Conservation (phyloP, 176 grass and related monocot species). For the Alopecurus myosuroides region DNA sequence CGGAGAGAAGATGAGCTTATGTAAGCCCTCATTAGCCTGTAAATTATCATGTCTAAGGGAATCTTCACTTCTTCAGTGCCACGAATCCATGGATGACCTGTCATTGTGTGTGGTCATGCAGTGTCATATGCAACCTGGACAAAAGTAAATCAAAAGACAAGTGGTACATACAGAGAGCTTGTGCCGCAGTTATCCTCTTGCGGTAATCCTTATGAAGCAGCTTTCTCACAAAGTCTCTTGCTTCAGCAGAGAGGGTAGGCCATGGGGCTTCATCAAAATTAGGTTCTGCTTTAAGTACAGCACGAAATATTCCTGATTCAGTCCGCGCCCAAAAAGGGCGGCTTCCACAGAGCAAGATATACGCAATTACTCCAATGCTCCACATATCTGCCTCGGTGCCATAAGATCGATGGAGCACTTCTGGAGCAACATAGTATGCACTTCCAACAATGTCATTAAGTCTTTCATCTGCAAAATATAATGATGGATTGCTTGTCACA, state of each 20-base stretch:
- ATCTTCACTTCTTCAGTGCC: constrained; percentile 45
- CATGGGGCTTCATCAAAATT: constrained; percentile 87
- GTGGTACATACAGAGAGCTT: constrained; percentile 69
- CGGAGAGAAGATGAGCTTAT: constrained; percentile 59
- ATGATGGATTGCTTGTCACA: constrained; percentile 10
- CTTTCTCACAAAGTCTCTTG: constrained; percentile 77
- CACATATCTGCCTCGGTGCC: constrained; percentile 96
- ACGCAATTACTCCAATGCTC: constrained; percentile 92
- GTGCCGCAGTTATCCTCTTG: constrained; percentile 87
- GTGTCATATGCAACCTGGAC: background rate
- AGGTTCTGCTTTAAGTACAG: constrained; percentile 82
- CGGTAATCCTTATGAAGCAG: constrained; percentile 91
- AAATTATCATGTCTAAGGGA: constrained; percentile 64
- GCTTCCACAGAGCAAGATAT: constrained; percentile 91
- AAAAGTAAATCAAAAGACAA: constrained; percentile 1
- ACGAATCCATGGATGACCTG: constrained; percentile 70
- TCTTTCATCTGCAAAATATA: constrained; percentile 67
- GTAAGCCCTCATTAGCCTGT: constrained; percentile 66
- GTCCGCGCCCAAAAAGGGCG: constrained; percentile 91
- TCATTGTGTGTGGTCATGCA: background rate
- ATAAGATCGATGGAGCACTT: constrained; percentile 85
- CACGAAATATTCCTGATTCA: constrained; percentile 83
- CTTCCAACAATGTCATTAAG: constrained; percentile 96
- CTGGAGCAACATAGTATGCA: constrained; percentile 96
- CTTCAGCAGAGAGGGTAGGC: constrained; percentile 63